phyloP scores from a whole-genome alignment of 352 stramenopile genomes.

The Phytopythium helicoides region DNA sequence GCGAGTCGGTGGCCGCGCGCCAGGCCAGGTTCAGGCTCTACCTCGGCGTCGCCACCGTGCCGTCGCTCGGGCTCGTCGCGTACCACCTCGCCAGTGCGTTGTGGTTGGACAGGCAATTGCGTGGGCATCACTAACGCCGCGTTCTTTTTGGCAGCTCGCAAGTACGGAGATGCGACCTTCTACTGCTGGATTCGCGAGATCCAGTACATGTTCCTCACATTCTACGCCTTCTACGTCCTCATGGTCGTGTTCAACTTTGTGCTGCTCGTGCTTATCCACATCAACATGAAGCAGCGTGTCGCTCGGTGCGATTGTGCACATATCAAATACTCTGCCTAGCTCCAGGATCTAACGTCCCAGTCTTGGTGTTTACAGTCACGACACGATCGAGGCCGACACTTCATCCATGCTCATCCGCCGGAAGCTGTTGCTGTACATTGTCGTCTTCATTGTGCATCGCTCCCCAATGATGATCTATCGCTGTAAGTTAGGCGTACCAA shows the following conservation, averaged over 20 bases:
- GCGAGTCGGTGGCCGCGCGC: conserved; percentile 66
- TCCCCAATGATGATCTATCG: conserved; percentile 74
- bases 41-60: conserved; percentile 48
- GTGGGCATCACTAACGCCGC: neutral
- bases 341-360: conserved; percentile 1
- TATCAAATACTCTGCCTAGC: neutral
- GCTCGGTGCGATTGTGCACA: conserved; percentile 23
- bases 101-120: neutral
- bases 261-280: conserved; percentile 56
- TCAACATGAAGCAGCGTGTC: conserved; percentile 65
- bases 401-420: conserved; percentile 69
- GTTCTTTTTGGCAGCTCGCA: conserved; percentile 26
- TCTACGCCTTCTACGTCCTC: conserved; percentile 69
- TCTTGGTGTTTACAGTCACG: conserved; percentile 25
- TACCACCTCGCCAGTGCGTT: conserved; percentile 57
- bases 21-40: conserved; percentile 57
- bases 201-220: conserved; percentile 67
- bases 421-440: conserved; percentile 69
- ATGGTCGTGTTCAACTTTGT: conserved; percentile 75
- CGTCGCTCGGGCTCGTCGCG: conserved; percentile 40
- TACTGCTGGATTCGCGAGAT: conserved; percentile 80
- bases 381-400: conserved; percentile 58
- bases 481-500: conserved; percentile 23
- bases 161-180: conserved; percentile 78
- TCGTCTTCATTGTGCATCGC: conserved; percentile 67